phyloP scores from a whole-genome alignment of 1,139 yeast genomes.

The Saccharomycopsis phalli region DNA sequence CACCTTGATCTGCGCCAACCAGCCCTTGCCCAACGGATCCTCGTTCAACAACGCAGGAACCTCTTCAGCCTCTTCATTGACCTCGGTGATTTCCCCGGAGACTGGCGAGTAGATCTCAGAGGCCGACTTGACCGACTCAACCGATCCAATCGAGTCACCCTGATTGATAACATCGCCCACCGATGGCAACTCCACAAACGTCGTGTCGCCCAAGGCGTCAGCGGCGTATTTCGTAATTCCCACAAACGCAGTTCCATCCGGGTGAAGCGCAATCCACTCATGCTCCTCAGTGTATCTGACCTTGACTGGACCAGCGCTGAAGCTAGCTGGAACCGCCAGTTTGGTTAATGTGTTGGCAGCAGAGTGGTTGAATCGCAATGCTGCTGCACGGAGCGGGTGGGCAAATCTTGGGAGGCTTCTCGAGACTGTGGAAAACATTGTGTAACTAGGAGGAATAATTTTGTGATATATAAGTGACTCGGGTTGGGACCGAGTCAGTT shows the following conservation, averaged over 20 bases:
- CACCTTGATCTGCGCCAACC: constrained; percentile 76
- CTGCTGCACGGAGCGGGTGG: background rate
- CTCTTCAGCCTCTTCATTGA: constrained; percentile 56
- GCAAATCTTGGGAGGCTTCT: constrained; percentile 8
- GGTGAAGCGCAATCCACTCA: constrained; percentile 89
- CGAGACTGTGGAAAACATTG: constrained; percentile 4
- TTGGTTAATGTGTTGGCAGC: constrained; percentile 23
- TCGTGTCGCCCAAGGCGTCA: constrained; percentile 97
- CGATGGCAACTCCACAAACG: constrained; percentile 85
- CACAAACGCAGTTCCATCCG: constrained; percentile 72
- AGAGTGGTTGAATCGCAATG: constrained; percentile 14
- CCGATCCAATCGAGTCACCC: constrained; percentile 86
- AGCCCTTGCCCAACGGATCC: constrained; percentile 90
- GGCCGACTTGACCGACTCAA: constrained; percentile 92
- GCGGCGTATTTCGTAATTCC: constrained; percentile 96
- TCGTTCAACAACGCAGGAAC: constrained; percentile 72
- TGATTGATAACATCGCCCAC: constrained; percentile 54
- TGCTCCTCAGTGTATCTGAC: constrained; percentile 82
- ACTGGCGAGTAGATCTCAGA: constrained; percentile 90
- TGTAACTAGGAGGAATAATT: background rate
- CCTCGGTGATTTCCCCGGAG: constrained; percentile 64
- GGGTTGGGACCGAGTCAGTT: background rate
- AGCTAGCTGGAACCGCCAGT: constrained; percentile 23
- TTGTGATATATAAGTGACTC: background rate
- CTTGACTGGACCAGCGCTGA: constrained; percentile 22